phyloP scores from a whole-genome alignment of 1,139 yeast species.

The Suhomyces chickasaworum region DNA sequence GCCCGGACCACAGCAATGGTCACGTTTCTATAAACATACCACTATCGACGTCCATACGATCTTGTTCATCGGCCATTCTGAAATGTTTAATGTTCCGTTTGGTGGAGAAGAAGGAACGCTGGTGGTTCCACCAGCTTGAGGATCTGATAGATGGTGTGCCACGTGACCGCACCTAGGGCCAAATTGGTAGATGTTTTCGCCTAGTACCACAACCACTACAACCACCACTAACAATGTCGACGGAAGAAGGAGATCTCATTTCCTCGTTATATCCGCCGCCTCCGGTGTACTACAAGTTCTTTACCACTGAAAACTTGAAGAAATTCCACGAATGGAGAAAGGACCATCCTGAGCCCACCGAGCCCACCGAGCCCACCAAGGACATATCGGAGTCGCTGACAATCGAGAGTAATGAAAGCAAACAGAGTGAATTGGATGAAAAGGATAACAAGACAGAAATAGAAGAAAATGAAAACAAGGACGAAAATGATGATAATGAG shows the following conservation, averaged over 20 bases:
- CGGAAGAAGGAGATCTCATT: conserved; percentile 40
- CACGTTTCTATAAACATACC: conserved; percentile 19
- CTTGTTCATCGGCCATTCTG: conserved; percentile 25
- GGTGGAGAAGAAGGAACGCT: background rate
- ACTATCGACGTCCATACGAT: conserved; percentile 38
- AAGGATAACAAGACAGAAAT: no score
- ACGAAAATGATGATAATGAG: background rate
- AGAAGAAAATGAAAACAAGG: background rate
- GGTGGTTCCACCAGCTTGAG: background rate
- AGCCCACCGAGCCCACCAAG: background rate
- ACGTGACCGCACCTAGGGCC: background rate
- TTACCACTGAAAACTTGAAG: conserved; percentile 60
- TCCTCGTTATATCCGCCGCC: conserved; percentile 86
- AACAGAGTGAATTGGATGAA: background rate
- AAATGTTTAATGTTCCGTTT: background rate
- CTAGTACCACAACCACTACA: background rate
- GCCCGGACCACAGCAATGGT: conserved; percentile 14
- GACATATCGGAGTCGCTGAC: background rate
- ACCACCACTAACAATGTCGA: conserved; percentile 12
- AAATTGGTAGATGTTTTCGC: background rate
- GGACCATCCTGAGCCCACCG: background rate
- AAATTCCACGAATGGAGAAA: conserved; percentile 30
- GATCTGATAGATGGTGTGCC: background rate
- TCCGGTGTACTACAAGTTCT: conserved; percentile 70
- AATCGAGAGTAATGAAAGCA: background rate